These are phyloP conservation scores for Magnolia kwangsiensis DNA, from an alignment of 164 flowering plant species.

Conservation along the genomic window DNA sequence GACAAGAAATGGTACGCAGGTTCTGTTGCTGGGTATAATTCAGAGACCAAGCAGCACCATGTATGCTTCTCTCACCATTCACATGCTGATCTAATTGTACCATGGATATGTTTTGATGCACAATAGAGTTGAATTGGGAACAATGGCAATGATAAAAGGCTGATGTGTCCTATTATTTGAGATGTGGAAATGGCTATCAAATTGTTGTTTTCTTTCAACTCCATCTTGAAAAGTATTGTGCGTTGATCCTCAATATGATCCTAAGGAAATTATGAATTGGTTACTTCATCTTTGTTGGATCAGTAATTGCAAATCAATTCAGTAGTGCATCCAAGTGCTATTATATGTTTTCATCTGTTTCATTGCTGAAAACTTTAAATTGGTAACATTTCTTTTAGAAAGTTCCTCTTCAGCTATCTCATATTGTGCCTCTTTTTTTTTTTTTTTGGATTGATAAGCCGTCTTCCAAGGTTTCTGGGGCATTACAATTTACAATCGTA, in stretches of 20 bases:
- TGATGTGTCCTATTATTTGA: background rate
- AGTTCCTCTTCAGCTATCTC: background rate
- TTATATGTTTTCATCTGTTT: background rate
- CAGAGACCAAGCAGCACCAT: conserved; percentile 49
- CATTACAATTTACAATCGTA: background rate
- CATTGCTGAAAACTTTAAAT: background rate
- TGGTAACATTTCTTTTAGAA: background rate
- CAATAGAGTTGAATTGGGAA: background rate
- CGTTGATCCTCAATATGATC: background rate
- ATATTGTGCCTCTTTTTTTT: too few relatives aligned
- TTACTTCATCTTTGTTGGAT: background rate
- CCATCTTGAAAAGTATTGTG: background rate
- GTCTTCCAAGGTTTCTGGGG: background rate
- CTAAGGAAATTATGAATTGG: background rate
- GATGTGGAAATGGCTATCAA: background rate
- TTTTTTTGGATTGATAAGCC: background rate
- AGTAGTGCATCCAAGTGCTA: background rate
- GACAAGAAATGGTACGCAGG: conserved; percentile 83
- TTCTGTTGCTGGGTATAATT: conserved; percentile 40
- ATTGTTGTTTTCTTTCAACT: background rate
- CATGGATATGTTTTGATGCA: conserved; percentile 1
- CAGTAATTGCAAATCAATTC: background rate
- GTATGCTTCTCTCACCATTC: conserved; percentile 35
- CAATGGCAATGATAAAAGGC: background rate
- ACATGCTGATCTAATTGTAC: background rate